Evolutionary conservation across 106 monocot genomes (phyloP), one percentile per base, ranked within the genome.

Genomic region (Acorus calamus): DNA sequence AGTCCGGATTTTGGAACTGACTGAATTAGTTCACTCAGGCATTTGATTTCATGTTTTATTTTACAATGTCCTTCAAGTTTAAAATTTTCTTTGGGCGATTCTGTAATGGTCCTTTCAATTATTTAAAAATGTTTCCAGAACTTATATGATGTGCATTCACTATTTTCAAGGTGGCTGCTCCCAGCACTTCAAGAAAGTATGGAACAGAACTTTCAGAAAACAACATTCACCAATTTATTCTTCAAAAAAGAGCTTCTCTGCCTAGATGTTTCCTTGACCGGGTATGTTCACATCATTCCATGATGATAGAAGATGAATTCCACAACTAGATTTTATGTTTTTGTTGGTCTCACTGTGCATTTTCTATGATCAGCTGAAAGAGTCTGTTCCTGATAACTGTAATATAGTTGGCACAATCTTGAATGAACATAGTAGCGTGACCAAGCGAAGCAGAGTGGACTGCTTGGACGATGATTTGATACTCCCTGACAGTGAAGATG

Each of bases 241-340:
- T 55, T 14, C 73, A 68, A 13, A 89, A 79, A 56, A 68, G 64
- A 60, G 66, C 66, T 52, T 10, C 73, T 2, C 59, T 89, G 14
- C 79, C 78, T 53, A 84, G 79, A 71, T 62, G 69, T 63, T 79
- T 64, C 53, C 78, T 89, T 76, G 70, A 79, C 5, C 59, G 67
- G 79, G 88, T 84, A 77, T 60, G 53, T 5, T 6, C 0, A 46
- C 3, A 5, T 45, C 13, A 56, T 12, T 9, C 5, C 44, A 42
- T 42, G n/a, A 11, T 46, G 13, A 3, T 49, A 49, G 3, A 53
- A 65, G 7, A 50, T 13, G 6, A 12, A 41, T 66, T 28, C 47
- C 50, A 2, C 45, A 28, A 55, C 41, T 4, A 65, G 8, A 53
- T 10, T 13, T 47, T 55, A 64, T 66, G 28, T 28, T 28, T 6